These are phyloP conservation scores for Raphidocelis subcapitata DNA, from an alignment of 139 green algal genomes.

Conservation along the genomic window DNA sequence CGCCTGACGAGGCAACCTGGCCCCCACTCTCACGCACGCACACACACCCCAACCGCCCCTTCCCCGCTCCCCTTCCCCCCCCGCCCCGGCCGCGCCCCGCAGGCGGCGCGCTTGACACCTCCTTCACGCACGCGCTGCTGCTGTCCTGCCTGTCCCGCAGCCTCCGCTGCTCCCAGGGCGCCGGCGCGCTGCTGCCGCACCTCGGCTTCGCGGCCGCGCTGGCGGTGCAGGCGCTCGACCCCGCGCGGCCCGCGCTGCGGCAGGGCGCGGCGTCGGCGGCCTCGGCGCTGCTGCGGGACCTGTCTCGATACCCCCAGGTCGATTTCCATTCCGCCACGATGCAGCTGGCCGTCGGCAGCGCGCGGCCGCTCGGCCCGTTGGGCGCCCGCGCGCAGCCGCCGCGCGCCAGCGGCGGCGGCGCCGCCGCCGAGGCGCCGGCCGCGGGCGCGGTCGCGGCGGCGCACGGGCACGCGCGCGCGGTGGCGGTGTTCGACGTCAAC, in stretches of 20 bases:
- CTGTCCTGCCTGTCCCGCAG: not conserved
- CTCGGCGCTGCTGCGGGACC: not conserved
- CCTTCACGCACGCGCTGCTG: slow-evolving; percentile 12
- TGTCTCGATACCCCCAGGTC: slow-evolving; percentile 10
- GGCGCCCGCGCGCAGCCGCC: not conserved
- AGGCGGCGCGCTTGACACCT: slow-evolving; percentile 4
- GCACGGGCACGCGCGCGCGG: not conserved
- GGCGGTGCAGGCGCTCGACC: slow-evolving; percentile 23
- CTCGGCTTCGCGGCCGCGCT: slow-evolving; percentile 22
- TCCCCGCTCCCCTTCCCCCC: too few relatives aligned
- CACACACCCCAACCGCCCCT: too few relatives aligned
- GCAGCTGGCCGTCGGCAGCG: slow-evolving; percentile 23
- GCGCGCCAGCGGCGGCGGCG: not conserved
- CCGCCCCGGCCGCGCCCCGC: too few relatives aligned
- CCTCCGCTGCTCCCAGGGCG: not conserved
- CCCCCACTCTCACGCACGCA: too few relatives aligned
- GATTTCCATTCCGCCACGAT: slow-evolving; percentile 7
- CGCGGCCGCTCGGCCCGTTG: not conserved
- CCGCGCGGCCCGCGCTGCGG: not conserved
- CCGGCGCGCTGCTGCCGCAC: slow-evolving; percentile 22
- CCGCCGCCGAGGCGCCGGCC: not conserved
- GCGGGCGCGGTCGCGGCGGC: not conserved
- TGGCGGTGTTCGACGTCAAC: slow-evolving; percentile 29
- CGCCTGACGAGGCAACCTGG: not conserved
- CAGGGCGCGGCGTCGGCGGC: not conserved